A percentile compares a stretch with the other conserved stretches of the same genome.
phyloP scores from a whole-genome alignment of 1,139 yeast species.

The Suhomyces terraborum region DNA sequence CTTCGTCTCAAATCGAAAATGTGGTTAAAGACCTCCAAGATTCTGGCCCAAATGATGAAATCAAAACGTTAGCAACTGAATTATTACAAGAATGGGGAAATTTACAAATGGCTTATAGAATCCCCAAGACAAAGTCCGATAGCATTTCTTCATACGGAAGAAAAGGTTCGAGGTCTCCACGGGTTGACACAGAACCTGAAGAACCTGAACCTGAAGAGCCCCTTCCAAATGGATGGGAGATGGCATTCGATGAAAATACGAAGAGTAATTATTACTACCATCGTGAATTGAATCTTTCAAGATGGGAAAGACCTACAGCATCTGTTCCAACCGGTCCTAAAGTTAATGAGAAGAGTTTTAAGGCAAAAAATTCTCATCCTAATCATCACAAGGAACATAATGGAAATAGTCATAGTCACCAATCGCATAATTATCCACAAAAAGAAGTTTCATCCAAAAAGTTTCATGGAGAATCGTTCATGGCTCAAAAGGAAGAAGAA shows the following conservation, averaged over 20 bases:
- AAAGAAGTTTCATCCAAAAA: background rate
- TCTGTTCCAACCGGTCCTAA: conserved; percentile 32
- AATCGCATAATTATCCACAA: background rate
- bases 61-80: conserved; percentile 39
- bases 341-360: background rate
- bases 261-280: conserved; percentile 56
- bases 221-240: conserved; percentile 57
- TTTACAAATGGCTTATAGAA: conserved; percentile 80
- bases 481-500: conserved; percentile 40
- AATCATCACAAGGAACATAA: conserved; percentile 4
- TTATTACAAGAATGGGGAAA: conserved; percentile 71
- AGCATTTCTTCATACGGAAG: conserved; percentile 35
- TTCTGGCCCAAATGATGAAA: conserved; percentile 32
- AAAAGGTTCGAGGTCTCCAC: conserved; percentile 22
- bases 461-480: conserved; percentile 16
- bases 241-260: conserved; percentile 46
- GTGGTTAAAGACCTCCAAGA: conserved; percentile 51
- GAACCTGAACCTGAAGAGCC: conserved; percentile 8
- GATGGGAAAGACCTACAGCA: conserved; percentile 60
- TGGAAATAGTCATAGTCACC: background rate
- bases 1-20: conserved; percentile 74
- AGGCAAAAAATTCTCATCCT: conserved; percentile 2
- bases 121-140: conserved; percentile 52
- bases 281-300: conserved; percentile 44
- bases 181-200: conserved; percentile 6